A percentile compares a stretch with the other conserved stretches of the same genome.
These are phyloP conservation scores for Daldinia sp. DNA, from an alignment of 2,329 filamentous ascomycete genomes.

Conservation along the genomic window DNA sequence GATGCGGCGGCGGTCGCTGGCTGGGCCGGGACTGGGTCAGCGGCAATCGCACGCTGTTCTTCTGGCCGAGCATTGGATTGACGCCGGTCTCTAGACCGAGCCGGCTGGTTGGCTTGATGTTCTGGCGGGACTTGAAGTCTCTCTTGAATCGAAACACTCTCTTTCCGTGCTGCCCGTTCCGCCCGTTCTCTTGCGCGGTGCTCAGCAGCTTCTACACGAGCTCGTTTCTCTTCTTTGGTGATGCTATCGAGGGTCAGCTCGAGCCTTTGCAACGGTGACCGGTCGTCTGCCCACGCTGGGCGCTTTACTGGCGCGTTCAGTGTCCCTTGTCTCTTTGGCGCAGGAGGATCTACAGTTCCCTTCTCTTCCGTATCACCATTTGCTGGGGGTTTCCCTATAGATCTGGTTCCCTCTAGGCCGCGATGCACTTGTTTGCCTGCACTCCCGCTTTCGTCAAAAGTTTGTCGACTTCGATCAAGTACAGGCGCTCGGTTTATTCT, in stretches of 20 bases:
- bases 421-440: slow-evolving; percentile 36
- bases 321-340: slow-evolving; percentile 56
- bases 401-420: slow-evolving; percentile 41
- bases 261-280: slow-evolving; percentile 92
- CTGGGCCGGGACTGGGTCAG: slow-evolving; percentile 46
- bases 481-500: slow-evolving; percentile 45
- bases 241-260: slow-evolving; percentile 92
- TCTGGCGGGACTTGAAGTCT: slow-evolving; percentile 34
- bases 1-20: slow-evolving; percentile 42
- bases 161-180: slow-evolving; percentile 64
- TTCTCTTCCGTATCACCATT: slow-evolving; percentile 49
- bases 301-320: slow-evolving; percentile 57
- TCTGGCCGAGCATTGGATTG: slow-evolving; percentile 45
- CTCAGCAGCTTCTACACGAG: slow-evolving; percentile 85
- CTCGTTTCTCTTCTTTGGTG: slow-evolving; percentile 94
- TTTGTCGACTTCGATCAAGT: slow-evolving; percentile 49
- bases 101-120: slow-evolving; percentile 49
- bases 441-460: slow-evolving; percentile 48
- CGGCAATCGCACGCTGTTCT: slow-evolving; percentile 39
- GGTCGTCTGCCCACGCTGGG: slow-evolving; percentile 78
- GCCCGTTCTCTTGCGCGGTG: slow-evolving; percentile 74
- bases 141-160: slow-evolving; percentile 39
- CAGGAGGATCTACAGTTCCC: slow-evolving; percentile 39
- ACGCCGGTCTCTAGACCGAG: slow-evolving; percentile 51
- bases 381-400: slow-evolving; percentile 44